These are phyloP conservation scores for Naganishia onofrii DNA, from an alignment of 768 basidiomycete genomes.

Conservation along the genomic window DNA sequence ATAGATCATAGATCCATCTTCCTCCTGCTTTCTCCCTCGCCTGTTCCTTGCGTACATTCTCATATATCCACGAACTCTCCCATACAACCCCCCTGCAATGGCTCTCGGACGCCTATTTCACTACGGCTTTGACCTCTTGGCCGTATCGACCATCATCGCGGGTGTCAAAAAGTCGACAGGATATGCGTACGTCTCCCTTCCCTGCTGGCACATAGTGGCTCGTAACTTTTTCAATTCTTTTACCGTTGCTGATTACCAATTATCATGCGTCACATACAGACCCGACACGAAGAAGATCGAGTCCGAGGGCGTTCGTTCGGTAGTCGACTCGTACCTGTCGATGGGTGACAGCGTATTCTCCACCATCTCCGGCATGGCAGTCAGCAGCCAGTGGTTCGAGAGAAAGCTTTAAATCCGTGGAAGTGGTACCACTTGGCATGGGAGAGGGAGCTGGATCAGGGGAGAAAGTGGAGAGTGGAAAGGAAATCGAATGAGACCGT, in stretches of 20 bases:
- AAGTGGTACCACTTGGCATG: neutral
- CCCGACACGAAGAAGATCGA: constrained; percentile 67
- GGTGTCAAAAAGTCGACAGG: constrained; percentile 88
- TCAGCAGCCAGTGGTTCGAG: constrained; percentile 57
- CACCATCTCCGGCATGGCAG: constrained; percentile 75
- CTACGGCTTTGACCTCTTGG: constrained; percentile 76
- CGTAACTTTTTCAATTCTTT: neutral
- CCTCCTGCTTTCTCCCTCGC: neutral
- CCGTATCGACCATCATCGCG: constrained; percentile 83
- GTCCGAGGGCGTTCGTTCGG: constrained; percentile 70
- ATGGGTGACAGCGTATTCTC: constrained; percentile 88
- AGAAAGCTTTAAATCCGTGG: constrained; percentile 5
- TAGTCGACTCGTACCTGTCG: constrained; percentile 77
- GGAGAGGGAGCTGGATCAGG: neutral
- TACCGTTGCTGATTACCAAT: constrained; percentile 56
- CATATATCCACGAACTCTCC: neutral
- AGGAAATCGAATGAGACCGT: neutral
- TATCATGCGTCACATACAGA: constrained; percentile 62
- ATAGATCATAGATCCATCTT: neutral
- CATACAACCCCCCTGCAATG: constrained; percentile 36
- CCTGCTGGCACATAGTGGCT: neutral
- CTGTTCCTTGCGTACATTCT: neutral
- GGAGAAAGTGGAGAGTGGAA: neutral
- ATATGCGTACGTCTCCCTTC: constrained; percentile 67
- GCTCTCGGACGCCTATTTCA: constrained; percentile 72